Evolutionary conservation across 1,284 basidiomycete species (phyloP), one percentile per base, ranked within the genome.

Genomic region (Pascua sp.): DNA sequence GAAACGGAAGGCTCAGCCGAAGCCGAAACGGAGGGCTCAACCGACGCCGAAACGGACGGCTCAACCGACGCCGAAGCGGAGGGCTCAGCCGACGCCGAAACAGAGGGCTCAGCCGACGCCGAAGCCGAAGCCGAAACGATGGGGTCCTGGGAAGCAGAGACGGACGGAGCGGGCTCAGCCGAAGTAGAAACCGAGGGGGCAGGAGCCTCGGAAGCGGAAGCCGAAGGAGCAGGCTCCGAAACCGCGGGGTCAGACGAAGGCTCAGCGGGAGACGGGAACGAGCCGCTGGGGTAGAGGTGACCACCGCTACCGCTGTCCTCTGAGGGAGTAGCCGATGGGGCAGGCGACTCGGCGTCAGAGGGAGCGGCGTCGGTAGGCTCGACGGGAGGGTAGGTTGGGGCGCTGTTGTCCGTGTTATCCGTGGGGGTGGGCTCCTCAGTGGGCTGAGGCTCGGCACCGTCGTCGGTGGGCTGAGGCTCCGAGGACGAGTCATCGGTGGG

Each of bases 231-330:
- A 7, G 45, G 41, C 36, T 57, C 48, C 7, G 44, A 36, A 2
- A 37, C 13, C 17, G 37, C 41, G 7, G 44, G 43, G 10, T 43
- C 42, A 16, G 40, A 15, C 7, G 55, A 51, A 37, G 56, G 51
- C 55, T 52, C 55, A 32, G 49, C 49, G 50, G 50, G 37, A 4
- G 36, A 32, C 36, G 50, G 52, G 52, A 37, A 32, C 5, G 52
- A 39, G 16, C 52, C 52, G 17, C 17, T 17, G 32, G 52, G 52
- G 52, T 53, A 53, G 41, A 42, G 13, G 46, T 53, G 52, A 17
- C 45, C 45, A 41, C 11, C 16, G 32, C 41, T 38, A 15, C 41
- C 40, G 13, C 48, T 45, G 24, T 18, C 16, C 16, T 38, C 4
- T 24, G 36, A 24, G 2, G 42, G 24, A 18, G 15, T 43, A 42